Evolutionary conservation across 1,284 basidiomycete genomes (phyloP).

Genomic region (Mycosarcoma maydis): DNA sequence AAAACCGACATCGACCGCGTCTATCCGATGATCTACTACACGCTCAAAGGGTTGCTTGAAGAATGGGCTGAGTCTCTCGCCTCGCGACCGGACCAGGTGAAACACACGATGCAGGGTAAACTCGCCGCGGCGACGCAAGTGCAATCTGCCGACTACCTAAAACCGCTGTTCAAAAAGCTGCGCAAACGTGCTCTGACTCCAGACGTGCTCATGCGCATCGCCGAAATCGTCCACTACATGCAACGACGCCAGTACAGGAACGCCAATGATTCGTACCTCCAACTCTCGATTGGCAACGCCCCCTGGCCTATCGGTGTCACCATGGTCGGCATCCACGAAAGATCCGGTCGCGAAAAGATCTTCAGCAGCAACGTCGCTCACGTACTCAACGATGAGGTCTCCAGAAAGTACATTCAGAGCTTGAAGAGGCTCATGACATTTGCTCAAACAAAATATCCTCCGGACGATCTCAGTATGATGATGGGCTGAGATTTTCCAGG

Average conservation of each 20-base stretch:
- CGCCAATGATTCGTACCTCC: conserved; percentile 96
- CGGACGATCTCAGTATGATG: conserved; percentile 53
- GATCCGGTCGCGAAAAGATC: conserved; percentile 95
- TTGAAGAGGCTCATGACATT: conserved; percentile 77
- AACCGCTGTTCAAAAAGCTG: conserved; percentile 91
- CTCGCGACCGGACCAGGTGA: conserved; percentile 80
- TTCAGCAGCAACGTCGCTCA: conserved; percentile 96
- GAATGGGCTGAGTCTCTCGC: conserved; percentile 97
- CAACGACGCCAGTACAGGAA: conserved; percentile 91
- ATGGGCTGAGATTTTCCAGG: conserved; percentile 54
- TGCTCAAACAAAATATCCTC: conserved; percentile 59
- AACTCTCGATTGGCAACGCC: conserved; percentile 95
- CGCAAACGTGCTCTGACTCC: conserved; percentile 83
- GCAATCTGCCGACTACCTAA: conserved; percentile 94
- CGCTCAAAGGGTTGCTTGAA: conserved; percentile 84
- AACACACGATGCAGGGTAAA: conserved; percentile 88
- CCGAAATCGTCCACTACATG: conserved; percentile 96
- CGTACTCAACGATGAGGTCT: conserved; percentile 98
- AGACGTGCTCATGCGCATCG: conserved; percentile 86
- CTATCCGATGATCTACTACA: conserved; percentile 97
- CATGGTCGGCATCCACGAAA: conserved; percentile 98
- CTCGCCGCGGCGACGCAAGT: conserved; percentile 92
- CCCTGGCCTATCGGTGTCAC: conserved; percentile 99
- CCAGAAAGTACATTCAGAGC: conserved; percentile 97
- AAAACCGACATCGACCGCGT: conserved; percentile 94